Percentiles rank a stretch among this genome's conserved stretches.
Conservation (phyloP, 306 rosid genomes). For the Quercus bicolor region DNA sequence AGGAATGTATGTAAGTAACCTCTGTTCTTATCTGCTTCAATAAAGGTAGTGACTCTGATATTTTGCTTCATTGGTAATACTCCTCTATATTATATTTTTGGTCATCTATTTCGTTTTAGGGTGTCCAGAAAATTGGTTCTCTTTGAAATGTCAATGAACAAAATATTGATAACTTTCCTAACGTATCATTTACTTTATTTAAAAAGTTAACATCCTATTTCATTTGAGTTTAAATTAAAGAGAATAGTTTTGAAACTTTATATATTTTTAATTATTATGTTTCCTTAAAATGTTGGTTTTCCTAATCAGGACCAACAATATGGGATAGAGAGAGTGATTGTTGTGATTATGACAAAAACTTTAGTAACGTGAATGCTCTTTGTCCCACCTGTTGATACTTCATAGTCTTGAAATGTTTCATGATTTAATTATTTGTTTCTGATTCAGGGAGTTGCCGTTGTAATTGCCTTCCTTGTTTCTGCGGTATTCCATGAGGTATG, state of each 20-base stretch:
- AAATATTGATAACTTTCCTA: too few species aligned
- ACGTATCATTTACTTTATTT: too few species aligned
- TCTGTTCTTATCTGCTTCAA: neutral
- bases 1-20: neutral
- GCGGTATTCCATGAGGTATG: slow-evolving; percentile 94
- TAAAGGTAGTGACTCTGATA: neutral
- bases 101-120: too few species aligned
- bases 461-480: slow-evolving; percentile 77
- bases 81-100: too few species aligned
- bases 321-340: neutral
- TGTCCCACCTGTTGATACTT: neutral
- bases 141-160: too few species aligned
- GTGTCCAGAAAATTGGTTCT: too few species aligned
- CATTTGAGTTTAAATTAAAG: too few species aligned
- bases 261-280: too few species aligned
- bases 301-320: too few species aligned
- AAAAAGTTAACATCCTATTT: too few species aligned
- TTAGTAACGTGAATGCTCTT: neutral
- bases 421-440: slow-evolving; percentile 7
- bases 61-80: neutral
- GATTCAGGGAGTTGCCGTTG: slow-evolving; percentile 63
- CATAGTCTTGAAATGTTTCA: slow-evolving; percentile 4
- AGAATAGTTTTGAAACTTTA: too few species aligned
- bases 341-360: neutral
- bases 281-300: too few species aligned